Evolutionary conservation across 2,329 filamentous ascomycete genomes (phyloP).

Genomic region (Plectosphaerella sp.): DNA sequence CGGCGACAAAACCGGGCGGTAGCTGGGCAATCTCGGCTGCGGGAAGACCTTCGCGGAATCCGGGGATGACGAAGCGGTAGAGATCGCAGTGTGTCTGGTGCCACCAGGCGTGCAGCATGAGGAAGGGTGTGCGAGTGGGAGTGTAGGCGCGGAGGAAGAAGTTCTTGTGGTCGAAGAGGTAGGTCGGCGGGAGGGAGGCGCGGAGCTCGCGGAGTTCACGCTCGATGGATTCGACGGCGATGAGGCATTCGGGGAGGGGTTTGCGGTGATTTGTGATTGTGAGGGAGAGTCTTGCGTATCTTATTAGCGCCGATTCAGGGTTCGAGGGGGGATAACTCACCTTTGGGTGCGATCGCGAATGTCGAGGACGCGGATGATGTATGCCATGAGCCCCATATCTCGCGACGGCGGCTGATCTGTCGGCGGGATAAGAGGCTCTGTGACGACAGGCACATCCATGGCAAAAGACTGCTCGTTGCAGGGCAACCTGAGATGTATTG

Average conservation of each 20-base stretch:
- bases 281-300: constrained; percentile 8
- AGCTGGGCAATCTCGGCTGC: constrained; percentile 1
- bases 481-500: constrained; percentile 5
- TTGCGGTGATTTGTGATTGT: constrained; percentile 15
- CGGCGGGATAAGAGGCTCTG: background rate
- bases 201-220: constrained; percentile 9
- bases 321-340: background rate
- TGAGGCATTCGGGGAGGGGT: constrained; percentile 7
- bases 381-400: constrained; percentile 6
- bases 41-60: constrained; percentile 5
- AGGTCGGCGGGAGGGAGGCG: constrained; percentile 6
- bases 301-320: background rate
- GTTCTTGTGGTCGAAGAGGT: constrained; percentile 11
- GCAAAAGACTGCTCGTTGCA: constrained; percentile 7
- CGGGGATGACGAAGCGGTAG: constrained; percentile 16
- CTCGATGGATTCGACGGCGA: constrained; percentile 1
- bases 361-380: constrained; percentile 6
- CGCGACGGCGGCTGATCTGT: background rate
- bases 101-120: constrained; percentile 20
- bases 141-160: constrained; percentile 16
- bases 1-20: background rate
- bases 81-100: constrained; percentile 19
- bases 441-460: constrained; percentile 7
- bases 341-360: constrained; percentile 9
- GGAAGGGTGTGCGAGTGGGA: constrained; percentile 12